phyloP scores from a whole-genome alignment of 306 rosid species.

The Malus domestica region DNA sequence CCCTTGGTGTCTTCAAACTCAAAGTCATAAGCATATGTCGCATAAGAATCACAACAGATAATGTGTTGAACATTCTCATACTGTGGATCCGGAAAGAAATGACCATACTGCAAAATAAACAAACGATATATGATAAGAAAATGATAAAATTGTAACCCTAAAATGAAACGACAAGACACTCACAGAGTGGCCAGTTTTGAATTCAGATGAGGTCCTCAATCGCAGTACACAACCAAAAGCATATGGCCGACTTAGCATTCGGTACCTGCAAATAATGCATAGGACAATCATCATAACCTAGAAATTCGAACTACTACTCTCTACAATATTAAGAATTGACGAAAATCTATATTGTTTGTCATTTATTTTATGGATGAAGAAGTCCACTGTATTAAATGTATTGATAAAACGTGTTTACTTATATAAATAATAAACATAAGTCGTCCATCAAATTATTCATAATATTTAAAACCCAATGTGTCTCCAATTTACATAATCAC shows the following conservation, averaged over 20 bases:
- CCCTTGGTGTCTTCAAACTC: slow-evolving; percentile 79
- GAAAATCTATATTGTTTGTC: background rate
- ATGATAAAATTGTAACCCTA: slow-evolving; percentile 5
- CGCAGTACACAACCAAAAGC: slow-evolving; percentile 89
- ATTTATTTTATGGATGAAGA: background rate
- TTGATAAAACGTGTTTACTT: background rate
- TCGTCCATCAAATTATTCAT: background rate
- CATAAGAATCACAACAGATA: slow-evolving; percentile 94
- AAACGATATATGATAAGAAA: slow-evolving; percentile 22
- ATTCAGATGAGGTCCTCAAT: slow-evolving; percentile 86
- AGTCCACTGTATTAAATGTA: background rate
- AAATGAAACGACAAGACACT: slow-evolving; percentile 34
- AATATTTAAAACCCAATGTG: background rate
- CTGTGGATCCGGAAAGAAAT: slow-evolving; percentile 98
- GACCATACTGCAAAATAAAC: slow-evolving; percentile 76
- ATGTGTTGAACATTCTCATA: slow-evolving; percentile 95
- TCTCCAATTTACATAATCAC: background rate
- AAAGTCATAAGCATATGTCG: slow-evolving; percentile 92
- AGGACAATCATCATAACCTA: slow-evolving; percentile 3
- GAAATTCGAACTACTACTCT: background rate
- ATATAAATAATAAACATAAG: background rate
- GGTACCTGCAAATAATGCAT: slow-evolving; percentile 56
- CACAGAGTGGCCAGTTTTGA: slow-evolving; percentile 80
- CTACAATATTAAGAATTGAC: background rate
- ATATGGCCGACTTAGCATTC: slow-evolving; percentile 91